phyloP scores from a whole-genome alignment of 768 basidiomycete genomes.

The Leccinellum albellum region DNA sequence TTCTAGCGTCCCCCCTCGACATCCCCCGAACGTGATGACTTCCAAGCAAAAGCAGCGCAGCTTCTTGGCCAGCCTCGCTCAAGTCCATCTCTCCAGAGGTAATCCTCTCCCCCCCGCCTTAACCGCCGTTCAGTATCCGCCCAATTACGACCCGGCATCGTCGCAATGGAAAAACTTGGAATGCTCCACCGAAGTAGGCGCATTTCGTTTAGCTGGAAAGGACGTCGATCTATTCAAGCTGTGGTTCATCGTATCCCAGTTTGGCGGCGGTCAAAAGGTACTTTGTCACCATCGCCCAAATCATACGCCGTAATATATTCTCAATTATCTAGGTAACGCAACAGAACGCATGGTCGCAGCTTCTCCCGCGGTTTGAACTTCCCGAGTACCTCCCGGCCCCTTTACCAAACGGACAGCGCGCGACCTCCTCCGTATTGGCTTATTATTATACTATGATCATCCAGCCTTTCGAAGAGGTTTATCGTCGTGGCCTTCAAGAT shows the following conservation, averaged over 20 bases:
- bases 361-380: constrained; percentile 56
- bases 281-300: constrained; percentile 19
- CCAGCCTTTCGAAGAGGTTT: constrained; percentile 68
- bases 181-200: constrained; percentile 54
- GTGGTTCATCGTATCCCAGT: constrained; percentile 57
- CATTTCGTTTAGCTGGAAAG: constrained; percentile 65
- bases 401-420: constrained; percentile 43
- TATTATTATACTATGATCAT: constrained; percentile 62
- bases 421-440: constrained; percentile 49
- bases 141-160: constrained; percentile 57
- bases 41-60: constrained; percentile 53
- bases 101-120: constrained; percentile 74
- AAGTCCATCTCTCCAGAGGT: constrained; percentile 51
- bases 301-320: constrained; percentile 14
- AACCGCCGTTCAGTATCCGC: constrained; percentile 54
- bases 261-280: constrained; percentile 64
- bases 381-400: constrained; percentile 51
- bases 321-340: constrained; percentile 39
- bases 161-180: constrained; percentile 69
- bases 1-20: constrained; percentile 36
- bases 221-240: constrained; percentile 76
- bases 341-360: constrained; percentile 53
- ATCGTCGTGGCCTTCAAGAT: constrained; percentile 58
- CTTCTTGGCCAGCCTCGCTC: constrained; percentile 61
- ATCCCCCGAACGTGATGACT: constrained; percentile 31